Percentiles rank a stretch among this genome's conserved stretches.
Evolutionary conservation across 139 green algal species (phyloP).

Genomic region (Limnomonas spitsbergensis): DNA sequence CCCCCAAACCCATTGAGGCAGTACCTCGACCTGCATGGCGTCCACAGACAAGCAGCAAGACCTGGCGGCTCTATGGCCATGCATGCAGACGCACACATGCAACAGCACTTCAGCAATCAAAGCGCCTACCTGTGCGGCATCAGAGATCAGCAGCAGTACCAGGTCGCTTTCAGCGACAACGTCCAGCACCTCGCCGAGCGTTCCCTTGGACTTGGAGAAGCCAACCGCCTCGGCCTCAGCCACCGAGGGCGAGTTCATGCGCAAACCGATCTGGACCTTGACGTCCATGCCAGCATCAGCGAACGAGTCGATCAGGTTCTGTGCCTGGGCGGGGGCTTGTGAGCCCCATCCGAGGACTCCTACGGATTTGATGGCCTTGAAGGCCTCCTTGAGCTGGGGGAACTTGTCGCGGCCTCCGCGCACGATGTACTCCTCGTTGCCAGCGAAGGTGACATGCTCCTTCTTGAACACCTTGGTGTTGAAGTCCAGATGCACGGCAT

Average conservation of each 20-base stretch:
- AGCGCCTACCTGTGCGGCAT: slow-evolving; percentile 89
- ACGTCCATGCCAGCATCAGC: slow-evolving; percentile 82
- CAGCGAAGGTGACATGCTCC: slow-evolving; percentile 69
- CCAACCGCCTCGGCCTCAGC: slow-evolving; percentile 82
- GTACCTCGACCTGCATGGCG: no score
- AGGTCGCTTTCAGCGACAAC: slow-evolving; percentile 85
- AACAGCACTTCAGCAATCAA: no score
- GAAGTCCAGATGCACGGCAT: slow-evolving; percentile 48
- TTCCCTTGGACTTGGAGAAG: slow-evolving; percentile 88
- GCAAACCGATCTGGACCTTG: slow-evolving; percentile 90
- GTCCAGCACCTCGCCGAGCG: slow-evolving; percentile 94
- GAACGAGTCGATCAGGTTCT: slow-evolving; percentile 95
- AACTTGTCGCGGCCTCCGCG: slow-evolving; percentile 92
- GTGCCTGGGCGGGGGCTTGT: slow-evolving; percentile 88
- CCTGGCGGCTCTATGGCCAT: no score
- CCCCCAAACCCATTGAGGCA: no score
- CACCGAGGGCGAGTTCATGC: slow-evolving; percentile 70
- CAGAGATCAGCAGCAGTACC: slow-evolving; percentile 96
- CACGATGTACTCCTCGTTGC: slow-evolving; percentile 89
- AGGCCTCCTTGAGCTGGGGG: slow-evolving; percentile 76
- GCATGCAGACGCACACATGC: no score
- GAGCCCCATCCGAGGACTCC: slow-evolving; percentile 97
- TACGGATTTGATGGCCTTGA: slow-evolving; percentile 78
- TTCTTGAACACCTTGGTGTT: slow-evolving; percentile 63
- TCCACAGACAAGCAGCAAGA: no score